Evolutionary conservation across 2,329 filamentous ascomycete genomes (phyloP).

Genomic region (Aspergillus costaricaensis): DNA sequence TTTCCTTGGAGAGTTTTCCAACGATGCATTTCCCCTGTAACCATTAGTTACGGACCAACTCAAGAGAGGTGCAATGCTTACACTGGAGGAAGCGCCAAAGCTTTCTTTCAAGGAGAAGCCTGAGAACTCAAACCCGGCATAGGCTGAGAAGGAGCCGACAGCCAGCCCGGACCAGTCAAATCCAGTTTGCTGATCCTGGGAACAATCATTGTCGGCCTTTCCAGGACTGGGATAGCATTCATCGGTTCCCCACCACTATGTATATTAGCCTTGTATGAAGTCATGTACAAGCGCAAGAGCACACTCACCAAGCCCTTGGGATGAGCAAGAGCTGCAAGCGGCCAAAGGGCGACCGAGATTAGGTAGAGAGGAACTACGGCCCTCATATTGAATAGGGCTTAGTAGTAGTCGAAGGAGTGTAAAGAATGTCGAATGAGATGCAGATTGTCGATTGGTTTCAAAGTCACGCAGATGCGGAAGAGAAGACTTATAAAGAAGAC

Average conservation of each 20-base stretch:
- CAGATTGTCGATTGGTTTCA: background rate
- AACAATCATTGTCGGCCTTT: conserved; percentile 78
- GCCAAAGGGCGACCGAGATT: conserved; percentile 30
- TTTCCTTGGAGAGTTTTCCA: conserved; percentile 49
- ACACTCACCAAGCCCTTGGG: conserved; percentile 47
- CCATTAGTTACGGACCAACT: conserved; percentile 12
- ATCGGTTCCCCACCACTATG: conserved; percentile 53
- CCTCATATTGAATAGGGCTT: conserved; percentile 29
- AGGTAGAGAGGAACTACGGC: conserved; percentile 25
- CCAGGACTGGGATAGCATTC: conserved; percentile 65
- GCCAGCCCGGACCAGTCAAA: conserved; percentile 71
- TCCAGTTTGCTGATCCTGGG: conserved; percentile 65
- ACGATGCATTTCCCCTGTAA: conserved; percentile 61
- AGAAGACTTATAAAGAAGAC: background rate
- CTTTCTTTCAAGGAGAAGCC: conserved; percentile 70
- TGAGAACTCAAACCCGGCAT: conserved; percentile 72
- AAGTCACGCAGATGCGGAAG: conserved; percentile 10
- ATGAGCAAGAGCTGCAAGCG: conserved; percentile 51
- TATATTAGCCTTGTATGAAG: conserved; percentile 3
- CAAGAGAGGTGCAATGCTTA: conserved; percentile 41
- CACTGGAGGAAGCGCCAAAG: conserved; percentile 42
- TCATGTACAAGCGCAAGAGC: background rate
- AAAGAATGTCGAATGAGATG: background rate
- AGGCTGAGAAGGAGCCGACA: conserved; percentile 63
- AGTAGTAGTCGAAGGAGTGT: conserved; percentile 24